phyloP scores from a whole-genome alignment of 164 flowering plant species.

The Piper longum region DNA sequence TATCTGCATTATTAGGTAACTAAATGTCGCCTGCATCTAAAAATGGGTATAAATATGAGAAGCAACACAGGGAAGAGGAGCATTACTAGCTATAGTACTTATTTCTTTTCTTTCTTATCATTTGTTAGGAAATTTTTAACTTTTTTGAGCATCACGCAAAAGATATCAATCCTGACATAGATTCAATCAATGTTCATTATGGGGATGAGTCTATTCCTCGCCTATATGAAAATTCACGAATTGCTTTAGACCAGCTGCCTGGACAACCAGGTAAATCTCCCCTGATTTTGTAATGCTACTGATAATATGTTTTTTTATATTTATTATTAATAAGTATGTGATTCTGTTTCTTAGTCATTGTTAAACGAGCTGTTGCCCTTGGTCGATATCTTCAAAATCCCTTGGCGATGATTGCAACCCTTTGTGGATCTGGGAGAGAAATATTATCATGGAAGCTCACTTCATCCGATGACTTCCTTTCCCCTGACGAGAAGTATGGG shows the following conservation, averaged over 20 bases:
- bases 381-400: constrained; percentile 95
- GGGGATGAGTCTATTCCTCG: constrained; percentile 91
- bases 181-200: constrained; percentile 54
- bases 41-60: too few relatives aligned
- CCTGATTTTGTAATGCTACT: background rate
- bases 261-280: constrained; percentile 45
- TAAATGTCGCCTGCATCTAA: too few relatives aligned
- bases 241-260: constrained; percentile 81
- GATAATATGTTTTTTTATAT: too few relatives aligned
- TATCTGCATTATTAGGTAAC: too few relatives aligned
- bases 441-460: constrained; percentile 82
- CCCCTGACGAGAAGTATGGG: constrained; percentile 84
- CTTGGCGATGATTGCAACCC: constrained; percentile 81
- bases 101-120: background rate
- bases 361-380: constrained; percentile 91
- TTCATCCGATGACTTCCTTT: constrained; percentile 56
- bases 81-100: too few relatives aligned
- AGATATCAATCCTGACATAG: constrained; percentile 79
- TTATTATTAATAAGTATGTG: background rate
- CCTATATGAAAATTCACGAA: constrained; percentile 77
- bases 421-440: constrained; percentile 93
- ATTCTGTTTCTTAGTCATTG: constrained; percentile 20
- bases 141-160: constrained; percentile 85
- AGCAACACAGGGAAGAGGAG: background rate
- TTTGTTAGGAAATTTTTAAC: constrained; percentile 60